These are phyloP conservation scores for Candida rishiriensis DNA, from an alignment of 805 yeast species.

Conservation along the genomic window DNA sequence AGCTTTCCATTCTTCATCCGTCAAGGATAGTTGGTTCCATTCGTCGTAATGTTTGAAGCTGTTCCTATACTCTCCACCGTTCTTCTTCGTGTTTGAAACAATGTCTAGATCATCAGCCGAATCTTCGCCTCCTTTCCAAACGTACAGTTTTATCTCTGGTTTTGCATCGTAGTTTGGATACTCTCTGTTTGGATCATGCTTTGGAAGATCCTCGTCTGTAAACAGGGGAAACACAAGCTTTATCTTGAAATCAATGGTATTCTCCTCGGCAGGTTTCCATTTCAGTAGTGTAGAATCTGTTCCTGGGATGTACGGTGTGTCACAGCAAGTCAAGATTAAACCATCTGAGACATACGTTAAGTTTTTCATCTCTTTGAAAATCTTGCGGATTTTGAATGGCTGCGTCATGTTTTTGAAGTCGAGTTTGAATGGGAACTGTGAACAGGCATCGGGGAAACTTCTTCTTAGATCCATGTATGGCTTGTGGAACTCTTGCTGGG, in stretches of 20 bases:
- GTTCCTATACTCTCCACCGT: constrained; percentile 29
- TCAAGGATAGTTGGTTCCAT: constrained; percentile 58
- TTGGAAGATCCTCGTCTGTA: constrained; percentile 60
- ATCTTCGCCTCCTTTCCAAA: constrained; percentile 66
- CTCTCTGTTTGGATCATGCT: constrained; percentile 63
- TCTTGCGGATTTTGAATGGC: constrained; percentile 71
- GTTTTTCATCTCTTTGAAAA: constrained; percentile 64
- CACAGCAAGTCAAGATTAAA: constrained; percentile 85
- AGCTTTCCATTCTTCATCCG: constrained; percentile 76
- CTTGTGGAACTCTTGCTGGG: constrained; percentile 71
- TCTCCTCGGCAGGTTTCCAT: constrained; percentile 98
- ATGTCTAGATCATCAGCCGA: constrained; percentile 29
- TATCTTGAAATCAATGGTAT: constrained; percentile 84
- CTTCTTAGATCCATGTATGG: constrained; percentile 75
- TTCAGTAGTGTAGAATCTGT: constrained; percentile 83
- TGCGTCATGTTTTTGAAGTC: constrained; percentile 85
- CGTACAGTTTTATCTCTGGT: constrained; percentile 63
- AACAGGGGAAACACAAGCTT: constrained; percentile 53
- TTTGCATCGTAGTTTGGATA: constrained; percentile 78
- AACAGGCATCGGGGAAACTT: constrained; percentile 67
- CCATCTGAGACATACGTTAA: constrained; percentile 93
- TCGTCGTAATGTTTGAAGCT: constrained; percentile 48
- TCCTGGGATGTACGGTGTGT: constrained; percentile 81
- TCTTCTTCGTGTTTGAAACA: constrained; percentile 32
- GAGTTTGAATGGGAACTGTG: constrained; percentile 77